Percentiles rank a stretch among this genome's conserved stretches.
Conservation (phyloP, 116 monocot species). For the Iris pallida region DNA sequence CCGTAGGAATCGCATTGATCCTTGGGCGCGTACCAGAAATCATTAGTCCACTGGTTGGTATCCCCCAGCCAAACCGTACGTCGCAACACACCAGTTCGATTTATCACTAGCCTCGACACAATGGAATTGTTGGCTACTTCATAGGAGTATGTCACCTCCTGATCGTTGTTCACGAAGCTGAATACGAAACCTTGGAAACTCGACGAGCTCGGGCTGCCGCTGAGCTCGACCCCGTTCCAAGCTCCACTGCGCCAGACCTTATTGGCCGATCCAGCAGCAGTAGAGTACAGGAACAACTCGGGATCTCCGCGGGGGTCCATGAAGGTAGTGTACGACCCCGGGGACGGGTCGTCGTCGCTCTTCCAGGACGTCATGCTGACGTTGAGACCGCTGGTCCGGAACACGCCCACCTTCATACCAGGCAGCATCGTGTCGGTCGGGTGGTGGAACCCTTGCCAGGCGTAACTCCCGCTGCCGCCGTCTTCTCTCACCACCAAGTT, state of each 20-base stretch:
- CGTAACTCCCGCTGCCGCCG: neutral
- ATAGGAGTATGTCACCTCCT: constrained; percentile 8
- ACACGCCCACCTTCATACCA: constrained; percentile 17
- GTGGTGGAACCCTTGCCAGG: constrained; percentile 31
- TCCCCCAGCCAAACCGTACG: constrained; percentile 1
- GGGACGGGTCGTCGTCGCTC: constrained; percentile 8
- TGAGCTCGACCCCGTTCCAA: constrained; percentile 9
- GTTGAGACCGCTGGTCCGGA: neutral
- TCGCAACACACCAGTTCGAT: neutral
- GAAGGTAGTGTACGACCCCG: neutral
- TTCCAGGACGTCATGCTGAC: constrained; percentile 9
- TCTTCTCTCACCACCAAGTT: constrained; percentile 17
- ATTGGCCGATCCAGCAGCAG: neutral
- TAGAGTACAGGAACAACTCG: neutral
- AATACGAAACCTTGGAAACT: neutral
- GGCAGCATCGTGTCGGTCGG: constrained; percentile 25
- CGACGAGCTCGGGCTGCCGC: constrained; percentile 4
- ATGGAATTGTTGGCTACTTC: neutral
- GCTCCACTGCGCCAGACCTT: neutral
- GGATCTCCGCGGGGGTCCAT: constrained; percentile 1
- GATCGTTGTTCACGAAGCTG: neutral
- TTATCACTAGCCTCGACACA: constrained; percentile 2
- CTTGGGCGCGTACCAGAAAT: constrained; percentile 3
- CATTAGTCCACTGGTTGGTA: neutral
- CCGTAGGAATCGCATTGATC: constrained; percentile 9